Conservation (phyloP, 176 grass and related monocot species). For the Musa acuminata region DNA sequence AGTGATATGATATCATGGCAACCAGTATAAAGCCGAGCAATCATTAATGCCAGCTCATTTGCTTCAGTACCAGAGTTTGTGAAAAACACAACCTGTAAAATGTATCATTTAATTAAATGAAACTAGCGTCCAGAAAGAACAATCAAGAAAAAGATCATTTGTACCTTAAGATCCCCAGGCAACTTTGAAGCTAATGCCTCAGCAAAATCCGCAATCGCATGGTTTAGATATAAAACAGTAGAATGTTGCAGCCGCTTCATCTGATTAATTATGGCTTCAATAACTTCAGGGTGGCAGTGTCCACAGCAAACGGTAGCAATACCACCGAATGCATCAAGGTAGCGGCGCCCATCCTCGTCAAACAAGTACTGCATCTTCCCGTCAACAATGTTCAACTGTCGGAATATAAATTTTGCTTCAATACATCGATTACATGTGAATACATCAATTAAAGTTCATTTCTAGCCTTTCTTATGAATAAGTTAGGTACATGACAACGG, state of each 20-base stretch:
- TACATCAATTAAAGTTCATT: neutral
- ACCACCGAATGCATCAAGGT: slow-evolving; percentile 79
- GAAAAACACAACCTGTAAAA: slow-evolving; percentile 83
- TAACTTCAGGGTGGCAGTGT: slow-evolving; percentile 84
- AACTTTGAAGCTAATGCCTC: slow-evolving; percentile 81
- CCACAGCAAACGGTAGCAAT: slow-evolving; percentile 87
- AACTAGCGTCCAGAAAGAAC: neutral
- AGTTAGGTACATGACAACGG: no score
- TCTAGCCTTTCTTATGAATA: no score
- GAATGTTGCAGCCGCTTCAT: slow-evolving; percentile 80
- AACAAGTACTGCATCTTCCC: slow-evolving; percentile 90
- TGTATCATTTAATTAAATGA: neutral
- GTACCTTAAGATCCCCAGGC: slow-evolving; percentile 80
- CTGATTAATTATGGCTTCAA: slow-evolving; percentile 70
- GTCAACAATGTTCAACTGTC: slow-evolving; percentile 86
- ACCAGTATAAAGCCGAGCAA: slow-evolving; percentile 82
- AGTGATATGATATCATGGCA: slow-evolving; percentile 78
- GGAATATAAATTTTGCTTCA: neutral
- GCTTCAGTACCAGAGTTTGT: slow-evolving; percentile 96
- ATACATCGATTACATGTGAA: neutral
- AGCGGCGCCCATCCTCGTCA: slow-evolving; percentile 80
- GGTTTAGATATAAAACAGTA: slow-evolving; percentile 77
- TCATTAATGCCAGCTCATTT: slow-evolving; percentile 89
- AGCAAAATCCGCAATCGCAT: slow-evolving; percentile 83
- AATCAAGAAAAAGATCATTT: neutral